Evolutionary conservation across 2,329 filamentous ascomycete genomes (phyloP).

Genomic region (Ploettnerulaceae sp.): DNA sequence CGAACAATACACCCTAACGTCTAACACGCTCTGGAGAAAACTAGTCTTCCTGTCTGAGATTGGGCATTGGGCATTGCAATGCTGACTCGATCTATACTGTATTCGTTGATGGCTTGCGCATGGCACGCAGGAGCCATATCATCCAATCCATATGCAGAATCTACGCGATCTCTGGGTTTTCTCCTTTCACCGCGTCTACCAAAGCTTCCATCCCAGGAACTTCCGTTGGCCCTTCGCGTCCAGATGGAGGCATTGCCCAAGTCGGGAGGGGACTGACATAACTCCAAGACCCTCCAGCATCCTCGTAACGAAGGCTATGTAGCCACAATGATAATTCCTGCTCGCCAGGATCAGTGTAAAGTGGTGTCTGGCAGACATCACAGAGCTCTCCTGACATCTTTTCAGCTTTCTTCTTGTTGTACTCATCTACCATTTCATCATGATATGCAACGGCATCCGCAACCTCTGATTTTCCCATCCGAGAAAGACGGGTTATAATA

Average conservation of each 20-base stretch:
- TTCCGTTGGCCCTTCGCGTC: constrained; percentile 56
- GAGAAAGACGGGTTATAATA: constrained; percentile 76
- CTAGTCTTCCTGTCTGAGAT: neutral
- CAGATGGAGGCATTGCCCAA: constrained; percentile 72
- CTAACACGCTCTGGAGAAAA: too few relatives aligned
- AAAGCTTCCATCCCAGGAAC: constrained; percentile 58
- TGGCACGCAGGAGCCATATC: neutral
- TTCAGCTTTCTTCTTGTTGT: constrained; percentile 75
- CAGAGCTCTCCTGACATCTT: constrained; percentile 69
- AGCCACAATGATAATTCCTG: constrained; percentile 93
- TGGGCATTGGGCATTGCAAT: neutral
- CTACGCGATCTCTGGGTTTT: constrained; percentile 33
- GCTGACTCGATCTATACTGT: neutral
- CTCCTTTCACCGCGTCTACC: constrained; percentile 43
- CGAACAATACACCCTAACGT: too few relatives aligned
- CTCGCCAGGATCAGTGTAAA: constrained; percentile 87
- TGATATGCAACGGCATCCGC: constrained; percentile 90
- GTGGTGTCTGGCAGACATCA: constrained; percentile 73
- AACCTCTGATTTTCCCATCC: constrained; percentile 92
- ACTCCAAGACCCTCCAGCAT: constrained; percentile 75
- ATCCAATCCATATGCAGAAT: neutral
- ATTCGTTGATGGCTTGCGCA: too few relatives aligned
- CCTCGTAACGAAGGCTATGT: constrained; percentile 86
- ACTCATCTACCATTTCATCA: constrained; percentile 86
- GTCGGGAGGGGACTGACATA: constrained; percentile 70